Evolutionary conservation across 2,329 filamentous ascomycete species (phyloP).

Genomic region (Arthrocladium fulminans): DNA sequence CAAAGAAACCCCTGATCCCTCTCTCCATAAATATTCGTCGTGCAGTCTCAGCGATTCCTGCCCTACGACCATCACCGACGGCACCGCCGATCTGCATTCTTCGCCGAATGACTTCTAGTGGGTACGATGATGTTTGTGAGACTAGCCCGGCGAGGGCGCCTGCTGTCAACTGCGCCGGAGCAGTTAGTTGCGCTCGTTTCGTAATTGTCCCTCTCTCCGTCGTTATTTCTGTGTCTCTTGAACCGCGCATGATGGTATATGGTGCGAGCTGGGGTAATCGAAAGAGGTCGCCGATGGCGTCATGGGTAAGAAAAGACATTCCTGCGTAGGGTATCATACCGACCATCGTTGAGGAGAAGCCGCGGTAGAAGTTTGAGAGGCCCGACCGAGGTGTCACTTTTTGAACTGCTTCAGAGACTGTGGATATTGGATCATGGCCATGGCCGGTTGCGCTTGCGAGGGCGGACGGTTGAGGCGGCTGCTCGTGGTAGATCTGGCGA

Average conservation of each 20-base stretch:
- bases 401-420: constrained; percentile 35
- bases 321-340: constrained; percentile 97
- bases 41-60: constrained; percentile 72
- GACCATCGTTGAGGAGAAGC: constrained; percentile 79
- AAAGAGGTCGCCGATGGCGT: constrained; percentile 76
- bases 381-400: constrained; percentile 55
- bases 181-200: constrained; percentile 61
- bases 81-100: constrained; percentile 95
- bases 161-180: constrained; percentile 76
- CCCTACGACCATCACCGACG: constrained; percentile 75
- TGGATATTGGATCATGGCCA: constrained; percentile 31
- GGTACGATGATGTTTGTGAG: constrained; percentile 87
- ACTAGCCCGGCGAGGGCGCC: constrained; percentile 82
- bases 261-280: constrained; percentile 57
- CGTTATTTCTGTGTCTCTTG: constrained; percentile 16
- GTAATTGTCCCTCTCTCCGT: constrained; percentile 23
- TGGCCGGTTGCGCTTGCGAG: constrained; percentile 26
- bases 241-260: constrained; percentile 48
- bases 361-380: constrained; percentile 85
- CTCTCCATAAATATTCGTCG: constrained; percentile 64
- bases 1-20: constrained; percentile 76
- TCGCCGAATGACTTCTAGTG: constrained; percentile 81
- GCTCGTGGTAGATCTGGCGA: constrained; percentile 77
- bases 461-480: constrained; percentile 34
- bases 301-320: constrained; percentile 90